Evolutionary conservation across 2,329 filamentous ascomycete species (phyloP).

Genomic region (Blumeria hordei): DNA sequence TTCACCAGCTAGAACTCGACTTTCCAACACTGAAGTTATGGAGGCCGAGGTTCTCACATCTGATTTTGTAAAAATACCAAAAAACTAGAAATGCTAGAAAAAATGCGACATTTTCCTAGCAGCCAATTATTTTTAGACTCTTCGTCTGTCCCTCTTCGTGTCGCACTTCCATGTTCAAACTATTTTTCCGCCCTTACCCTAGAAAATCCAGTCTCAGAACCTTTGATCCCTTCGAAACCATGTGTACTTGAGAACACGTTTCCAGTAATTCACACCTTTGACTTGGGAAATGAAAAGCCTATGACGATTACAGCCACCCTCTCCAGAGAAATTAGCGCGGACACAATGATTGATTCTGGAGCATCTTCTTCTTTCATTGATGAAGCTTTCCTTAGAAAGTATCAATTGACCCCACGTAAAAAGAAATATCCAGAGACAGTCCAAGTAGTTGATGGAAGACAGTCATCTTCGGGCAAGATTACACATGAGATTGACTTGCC

Average conservation of each 20-base stretch:
- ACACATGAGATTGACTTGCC: not conserved
- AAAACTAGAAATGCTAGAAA: not conserved
- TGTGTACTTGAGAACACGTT: not conserved
- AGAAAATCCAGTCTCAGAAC: not conserved
- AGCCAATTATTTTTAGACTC: not conserved
- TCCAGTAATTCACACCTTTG: not conserved
- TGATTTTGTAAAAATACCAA: not conserved
- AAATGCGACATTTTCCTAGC: not conserved
- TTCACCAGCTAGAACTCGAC: not conserved
- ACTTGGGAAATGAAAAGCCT: not conserved
- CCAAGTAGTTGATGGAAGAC: not conserved
- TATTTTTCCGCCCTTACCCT: not conserved
- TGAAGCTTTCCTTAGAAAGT: not conserved
- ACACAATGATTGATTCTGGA: slow-evolving; percentile 1
- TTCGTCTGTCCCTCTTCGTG: not conserved
- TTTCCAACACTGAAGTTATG: not conserved
- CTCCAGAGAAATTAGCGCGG: not conserved
- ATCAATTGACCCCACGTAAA: not conserved
- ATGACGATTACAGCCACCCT: not conserved
- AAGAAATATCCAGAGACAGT: not conserved
- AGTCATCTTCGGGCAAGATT: not conserved
- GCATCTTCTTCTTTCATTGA: slow-evolving; percentile 1
- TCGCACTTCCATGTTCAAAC: not conserved
- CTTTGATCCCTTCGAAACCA: not conserved
- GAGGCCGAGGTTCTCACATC: not conserved